phyloP scores from a whole-genome alignment of 257 asterid genomes.

The Ajuga chamaepitys region DNA sequence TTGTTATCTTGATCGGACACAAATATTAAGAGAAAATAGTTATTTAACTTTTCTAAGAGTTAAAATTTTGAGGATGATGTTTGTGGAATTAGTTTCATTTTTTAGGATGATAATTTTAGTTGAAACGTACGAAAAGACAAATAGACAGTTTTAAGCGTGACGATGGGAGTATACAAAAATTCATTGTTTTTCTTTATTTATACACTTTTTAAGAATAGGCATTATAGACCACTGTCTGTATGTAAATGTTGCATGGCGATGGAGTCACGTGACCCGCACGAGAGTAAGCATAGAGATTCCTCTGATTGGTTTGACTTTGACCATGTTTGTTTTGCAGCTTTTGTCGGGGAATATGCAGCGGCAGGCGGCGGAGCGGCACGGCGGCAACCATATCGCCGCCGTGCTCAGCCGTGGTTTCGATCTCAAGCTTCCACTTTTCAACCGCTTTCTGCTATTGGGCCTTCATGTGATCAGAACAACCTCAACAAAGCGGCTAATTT shows the following conservation, averaged over 20 bases:
- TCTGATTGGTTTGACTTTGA: constrained; percentile 20
- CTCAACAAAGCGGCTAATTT: neutral
- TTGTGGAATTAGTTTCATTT: too few species aligned
- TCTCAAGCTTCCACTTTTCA: constrained; percentile 1
- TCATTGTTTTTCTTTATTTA: too few species aligned
- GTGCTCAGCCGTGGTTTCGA: constrained; percentile 6
- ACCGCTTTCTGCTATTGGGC: constrained; percentile 22
- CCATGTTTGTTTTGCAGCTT: constrained; percentile 41
- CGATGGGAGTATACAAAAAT: too few species aligned
- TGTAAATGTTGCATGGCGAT: too few species aligned
- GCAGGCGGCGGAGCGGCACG: neutral
- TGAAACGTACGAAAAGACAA: too few species aligned
- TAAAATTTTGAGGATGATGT: too few species aligned
- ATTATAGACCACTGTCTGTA: too few species aligned
- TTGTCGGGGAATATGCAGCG: constrained; percentile 32
- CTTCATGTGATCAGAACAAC: neutral
- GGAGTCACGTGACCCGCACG: constrained; percentile 37
- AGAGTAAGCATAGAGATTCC: constrained; percentile 28
- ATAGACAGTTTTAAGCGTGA: neutral
- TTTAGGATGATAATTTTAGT: too few species aligned
- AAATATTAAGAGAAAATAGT: too few species aligned
- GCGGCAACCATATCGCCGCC: constrained; percentile 12
- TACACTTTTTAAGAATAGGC: too few species aligned
- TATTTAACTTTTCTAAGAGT: too few species aligned
- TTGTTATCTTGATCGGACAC: too few species aligned